Percentiles rank a stretch among this genome's conserved stretches.
Conservation (phyloP, 1,139 yeast species). For the Debaryomyces psychrophilus region DNA sequence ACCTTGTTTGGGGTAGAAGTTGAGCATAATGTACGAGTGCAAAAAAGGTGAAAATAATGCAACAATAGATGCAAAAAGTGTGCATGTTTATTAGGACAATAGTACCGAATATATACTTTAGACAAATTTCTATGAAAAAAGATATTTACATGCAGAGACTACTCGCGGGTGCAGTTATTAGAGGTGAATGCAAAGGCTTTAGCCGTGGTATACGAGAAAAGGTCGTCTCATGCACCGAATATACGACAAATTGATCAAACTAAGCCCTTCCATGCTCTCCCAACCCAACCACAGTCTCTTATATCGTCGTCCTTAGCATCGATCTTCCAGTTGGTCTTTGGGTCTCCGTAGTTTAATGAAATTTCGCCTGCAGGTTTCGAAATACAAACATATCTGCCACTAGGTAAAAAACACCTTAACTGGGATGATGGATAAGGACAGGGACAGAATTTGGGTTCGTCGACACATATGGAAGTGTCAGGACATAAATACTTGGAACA, state of each 20-base stretch:
- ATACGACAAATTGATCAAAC: constrained; percentile 14
- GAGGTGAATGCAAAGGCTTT: neutral
- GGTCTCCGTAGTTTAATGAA: constrained; percentile 46
- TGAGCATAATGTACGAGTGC: neutral
- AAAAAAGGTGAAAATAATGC: neutral
- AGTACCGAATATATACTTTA: neutral
- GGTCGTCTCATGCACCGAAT: constrained; percentile 15
- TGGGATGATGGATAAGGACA: constrained; percentile 90
- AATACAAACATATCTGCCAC: constrained; percentile 71
- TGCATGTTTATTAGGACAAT: neutral
- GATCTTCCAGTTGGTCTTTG: constrained; percentile 52
- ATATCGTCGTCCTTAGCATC: constrained; percentile 55
- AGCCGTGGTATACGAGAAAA: neutral
- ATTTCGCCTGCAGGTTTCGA: constrained; percentile 69
- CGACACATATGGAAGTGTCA: constrained; percentile 79
- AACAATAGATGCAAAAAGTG: neutral
- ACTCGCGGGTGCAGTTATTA: neutral
- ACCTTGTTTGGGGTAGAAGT: neutral
- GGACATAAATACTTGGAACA: constrained; percentile 80
- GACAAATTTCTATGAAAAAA: neutral
- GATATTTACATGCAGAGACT: neutral
- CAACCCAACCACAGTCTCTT: constrained; percentile 81
- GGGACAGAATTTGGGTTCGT: constrained; percentile 72
- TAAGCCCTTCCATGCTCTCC: constrained; percentile 52
- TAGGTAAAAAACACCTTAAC: constrained; percentile 76